Evolutionary conservation across 2,329 filamentous ascomycete species (phyloP).

Genomic region (Diaporthe sp.): DNA sequence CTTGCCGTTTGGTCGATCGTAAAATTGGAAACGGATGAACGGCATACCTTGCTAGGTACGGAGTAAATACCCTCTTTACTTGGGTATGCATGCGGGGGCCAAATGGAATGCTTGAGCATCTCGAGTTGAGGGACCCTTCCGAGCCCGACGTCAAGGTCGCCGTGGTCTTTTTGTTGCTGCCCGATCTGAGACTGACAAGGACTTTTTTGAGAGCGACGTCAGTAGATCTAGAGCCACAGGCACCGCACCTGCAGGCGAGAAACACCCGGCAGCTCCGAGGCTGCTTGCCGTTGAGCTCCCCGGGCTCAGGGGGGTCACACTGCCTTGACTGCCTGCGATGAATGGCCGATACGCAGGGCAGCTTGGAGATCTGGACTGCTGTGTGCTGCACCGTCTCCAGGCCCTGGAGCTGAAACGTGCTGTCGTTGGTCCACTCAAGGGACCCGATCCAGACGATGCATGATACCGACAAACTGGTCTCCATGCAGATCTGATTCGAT

Average conservation of each 20-base stretch:
- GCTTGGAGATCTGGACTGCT: neutral
- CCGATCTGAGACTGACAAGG: neutral
- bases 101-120: neutral
- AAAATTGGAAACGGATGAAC: neutral
- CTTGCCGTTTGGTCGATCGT: neutral
- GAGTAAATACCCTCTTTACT: neutral
- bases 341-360: neutral
- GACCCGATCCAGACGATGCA: neutral
- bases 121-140: neutral
- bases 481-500: constrained; percentile 7
- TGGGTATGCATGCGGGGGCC: neutral
- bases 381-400: neutral
- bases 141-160: neutral
- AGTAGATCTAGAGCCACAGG: neutral
- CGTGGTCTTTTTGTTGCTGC: neutral
- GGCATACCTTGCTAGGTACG: neutral
- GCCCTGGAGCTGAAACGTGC: neutral
- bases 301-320: neutral
- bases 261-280: neutral
- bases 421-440: neutral
- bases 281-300: neutral
- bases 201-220: too few species aligned
- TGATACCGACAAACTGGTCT: constrained; percentile 19
- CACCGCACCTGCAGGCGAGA: neutral
- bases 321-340: neutral